Conservation (phyloP, 306 rosid species). For the Myrica gale region DNA sequence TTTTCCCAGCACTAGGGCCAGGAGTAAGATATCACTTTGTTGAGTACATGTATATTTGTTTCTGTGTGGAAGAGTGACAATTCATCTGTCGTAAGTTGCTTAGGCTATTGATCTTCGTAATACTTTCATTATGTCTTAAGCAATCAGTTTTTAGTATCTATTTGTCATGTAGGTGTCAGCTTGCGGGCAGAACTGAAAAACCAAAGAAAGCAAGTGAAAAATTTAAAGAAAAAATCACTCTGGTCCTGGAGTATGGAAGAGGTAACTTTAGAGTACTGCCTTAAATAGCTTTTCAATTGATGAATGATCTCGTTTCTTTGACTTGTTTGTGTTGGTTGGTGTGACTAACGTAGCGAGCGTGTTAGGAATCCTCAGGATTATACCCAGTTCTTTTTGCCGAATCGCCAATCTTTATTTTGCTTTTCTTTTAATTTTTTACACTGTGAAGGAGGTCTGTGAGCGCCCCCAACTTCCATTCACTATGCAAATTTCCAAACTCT, state of each 20-base stretch:
- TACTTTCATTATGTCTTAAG: background rate
- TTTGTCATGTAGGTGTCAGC: constrained; percentile 50
- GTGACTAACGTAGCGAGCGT: background rate
- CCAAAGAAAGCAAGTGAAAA: constrained; percentile 65
- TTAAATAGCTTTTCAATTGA: constrained; percentile 21
- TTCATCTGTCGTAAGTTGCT: background rate
- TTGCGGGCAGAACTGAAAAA: constrained; percentile 61
- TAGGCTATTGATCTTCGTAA: background rate
- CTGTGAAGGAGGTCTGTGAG: background rate
- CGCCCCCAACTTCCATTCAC: background rate
- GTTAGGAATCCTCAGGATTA: background rate
- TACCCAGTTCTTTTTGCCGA: background rate
- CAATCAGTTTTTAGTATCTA: constrained; percentile 19
- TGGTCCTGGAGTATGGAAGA: constrained; percentile 86
- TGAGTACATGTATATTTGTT: background rate
- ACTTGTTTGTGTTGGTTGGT: background rate
- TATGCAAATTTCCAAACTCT: background rate
- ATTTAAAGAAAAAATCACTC: constrained; percentile 76
- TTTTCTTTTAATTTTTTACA: background rate
- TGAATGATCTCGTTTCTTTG: background rate
- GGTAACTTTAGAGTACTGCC: constrained; percentile 47
- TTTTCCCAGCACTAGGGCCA: background rate
- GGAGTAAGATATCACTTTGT: background rate
- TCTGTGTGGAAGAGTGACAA: background rate
- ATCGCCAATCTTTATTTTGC: background rate